Conservation (phyloP, 2,329 filamentous ascomycete species). For the Hirsutella rhossiliensis region DNA sequence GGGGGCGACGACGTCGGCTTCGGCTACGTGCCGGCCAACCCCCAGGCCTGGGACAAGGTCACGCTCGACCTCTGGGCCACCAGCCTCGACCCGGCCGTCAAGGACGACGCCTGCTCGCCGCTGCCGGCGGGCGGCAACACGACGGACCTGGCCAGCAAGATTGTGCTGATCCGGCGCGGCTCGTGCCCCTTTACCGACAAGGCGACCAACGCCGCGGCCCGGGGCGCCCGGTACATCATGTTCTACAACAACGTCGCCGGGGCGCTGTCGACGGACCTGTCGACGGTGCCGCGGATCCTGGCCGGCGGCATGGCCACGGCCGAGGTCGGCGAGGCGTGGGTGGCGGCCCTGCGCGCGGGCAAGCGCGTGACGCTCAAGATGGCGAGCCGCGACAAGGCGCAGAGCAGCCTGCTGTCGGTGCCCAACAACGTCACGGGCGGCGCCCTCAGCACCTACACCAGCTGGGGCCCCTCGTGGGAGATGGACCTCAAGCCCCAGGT, state of each 20-base stretch:
- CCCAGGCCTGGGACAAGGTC: constrained; percentile 30
- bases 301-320: constrained; percentile 29
- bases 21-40: constrained; percentile 28
- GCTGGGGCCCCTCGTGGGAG: constrained; percentile 51
- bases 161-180: constrained; percentile 49
- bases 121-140: constrained; percentile 34
- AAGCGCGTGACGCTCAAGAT: constrained; percentile 31
- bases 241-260: constrained; percentile 43
- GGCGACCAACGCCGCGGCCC: constrained; percentile 35
- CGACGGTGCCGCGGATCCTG: constrained; percentile 16
- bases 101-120: constrained; percentile 37
- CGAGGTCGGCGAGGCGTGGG: constrained; percentile 29
- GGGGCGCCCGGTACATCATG: constrained; percentile 48
- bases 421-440: constrained; percentile 28
- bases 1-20: constrained; percentile 22
- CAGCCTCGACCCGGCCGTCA: constrained; percentile 33
- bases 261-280: constrained; percentile 21
- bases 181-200: constrained; percentile 44
- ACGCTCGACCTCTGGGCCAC: constrained; percentile 36
- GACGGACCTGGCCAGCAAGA: constrained; percentile 42
- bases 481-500: constrained; percentile 43
- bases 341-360: constrained; percentile 28
- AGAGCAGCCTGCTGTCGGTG: constrained; percentile 18
- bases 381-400: constrained; percentile 24
- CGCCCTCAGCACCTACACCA: constrained; percentile 38